phyloP scores from a whole-genome alignment of 1,284 basidiomycete genomes.

The Cystobasidium pallidum region DNA sequence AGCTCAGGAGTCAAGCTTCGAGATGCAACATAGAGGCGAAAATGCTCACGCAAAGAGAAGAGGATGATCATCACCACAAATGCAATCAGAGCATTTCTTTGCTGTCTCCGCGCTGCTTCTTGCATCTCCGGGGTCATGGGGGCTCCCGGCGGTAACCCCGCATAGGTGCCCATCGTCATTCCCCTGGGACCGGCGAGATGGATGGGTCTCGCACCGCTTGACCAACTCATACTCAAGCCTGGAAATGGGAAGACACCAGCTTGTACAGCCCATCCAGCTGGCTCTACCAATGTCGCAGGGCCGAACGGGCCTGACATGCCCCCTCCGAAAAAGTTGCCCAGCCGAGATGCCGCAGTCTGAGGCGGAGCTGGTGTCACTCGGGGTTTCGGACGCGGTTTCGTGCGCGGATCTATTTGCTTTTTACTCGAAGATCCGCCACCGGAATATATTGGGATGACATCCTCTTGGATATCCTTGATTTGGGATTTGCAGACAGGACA shows the following conservation, averaged over 20 bases:
- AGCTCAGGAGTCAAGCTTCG: neutral
- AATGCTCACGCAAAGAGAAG: slow-evolving; percentile 34
- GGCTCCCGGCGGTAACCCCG: neutral
- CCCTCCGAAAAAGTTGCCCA: slow-evolving; percentile 15
- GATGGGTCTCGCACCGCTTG: slow-evolving; percentile 13
- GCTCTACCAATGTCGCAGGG: slow-evolving; percentile 10
- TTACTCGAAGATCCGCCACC: slow-evolving; percentile 23
- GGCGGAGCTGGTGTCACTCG: slow-evolving; percentile 27
- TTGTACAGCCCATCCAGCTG: slow-evolving; percentile 38
- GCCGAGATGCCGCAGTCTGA: neutral
- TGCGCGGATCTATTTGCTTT: slow-evolving; percentile 37
- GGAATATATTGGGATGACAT: slow-evolving; percentile 43
- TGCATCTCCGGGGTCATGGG: slow-evolving; percentile 30
- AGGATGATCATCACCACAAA: slow-evolving; percentile 44
- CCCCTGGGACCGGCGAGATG: neutral
- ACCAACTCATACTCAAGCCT: slow-evolving; percentile 35
- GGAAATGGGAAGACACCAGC: slow-evolving; percentile 43
- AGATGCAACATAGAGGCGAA: neutral
- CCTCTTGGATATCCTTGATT: slow-evolving; percentile 42
- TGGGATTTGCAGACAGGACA: slow-evolving; percentile 42
- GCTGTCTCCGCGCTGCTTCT: slow-evolving; percentile 31
- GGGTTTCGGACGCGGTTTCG: slow-evolving; percentile 37
- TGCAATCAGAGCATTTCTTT: slow-evolving; percentile 40
- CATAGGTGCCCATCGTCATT: neutral
- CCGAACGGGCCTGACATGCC: slow-evolving; percentile 24